Base-by-base conservation (phyloP, 2,329 filamentous ascomycete species). In the Bimuria novae-zelandiae region DNA sequence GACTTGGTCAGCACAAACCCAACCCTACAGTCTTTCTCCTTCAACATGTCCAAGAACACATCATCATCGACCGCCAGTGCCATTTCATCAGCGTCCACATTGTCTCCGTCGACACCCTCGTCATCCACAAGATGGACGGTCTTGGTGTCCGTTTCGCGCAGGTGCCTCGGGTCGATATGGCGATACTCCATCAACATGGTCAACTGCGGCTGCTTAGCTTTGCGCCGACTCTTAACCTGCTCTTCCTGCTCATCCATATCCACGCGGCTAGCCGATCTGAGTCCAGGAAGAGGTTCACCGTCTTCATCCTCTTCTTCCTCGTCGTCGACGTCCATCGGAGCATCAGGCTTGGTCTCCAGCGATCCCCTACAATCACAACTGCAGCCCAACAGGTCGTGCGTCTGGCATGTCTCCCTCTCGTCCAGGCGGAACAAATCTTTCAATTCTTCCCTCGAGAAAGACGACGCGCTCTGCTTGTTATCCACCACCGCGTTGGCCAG, bases 401-500 rank as follows among this genome's bases (percentile, higher is more conserved):
- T 90, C 64, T 88, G 84, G 51, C 87, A 89, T 6, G 74, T 75
- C 8, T 80, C 77, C 10, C 78, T 77, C 52, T 86, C 80, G 61
- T 90, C 84, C 0, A 90, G 74, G 1, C 80, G 80, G 64, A 90
- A 90, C 1, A 90, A 69, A 67, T 89, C 86, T 46, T 81, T 78
- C 22, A 90, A 72, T 60, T 90, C 88, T 41, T 88, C 84, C 4
- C 77, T 76, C 0, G 85, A 86, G 66, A 90, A 90, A 29, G 82
- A 84, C 7, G 82, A 78, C 21, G 80, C 81, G 29, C 76, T 79
- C 29, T 79, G 78, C 65, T 87, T 88, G 55, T 84, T 81, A 58
- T 90, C 87, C 63, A 90, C 86, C 25, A 90, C 85, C 49, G 84
- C 87, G 63, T 89, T 86, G 2, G 87, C 86, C 2, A 90, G 76